A percentile compares a stretch with the other conserved stretches of the same genome.
phyloP scores from a whole-genome alignment of 2,329 filamentous ascomycete species.

The Colletotrichum kahawae region DNA sequence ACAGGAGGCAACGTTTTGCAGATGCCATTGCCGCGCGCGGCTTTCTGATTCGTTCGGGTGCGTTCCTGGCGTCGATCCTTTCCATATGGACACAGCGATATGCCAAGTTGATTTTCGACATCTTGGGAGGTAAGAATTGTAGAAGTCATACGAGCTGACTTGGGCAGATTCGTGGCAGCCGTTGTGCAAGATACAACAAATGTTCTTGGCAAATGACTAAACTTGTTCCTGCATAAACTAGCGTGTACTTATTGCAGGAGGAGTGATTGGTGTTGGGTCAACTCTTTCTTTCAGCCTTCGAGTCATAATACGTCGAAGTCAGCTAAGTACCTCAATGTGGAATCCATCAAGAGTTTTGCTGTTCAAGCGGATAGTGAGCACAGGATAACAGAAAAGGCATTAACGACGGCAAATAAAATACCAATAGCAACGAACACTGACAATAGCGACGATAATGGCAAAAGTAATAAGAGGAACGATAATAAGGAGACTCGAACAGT shows the following conservation, averaged over 20 bases:
- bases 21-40: neutral
- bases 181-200: neutral
- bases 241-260: neutral
- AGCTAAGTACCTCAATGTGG: too few species aligned
- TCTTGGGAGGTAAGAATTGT: neutral
- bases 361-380: too few species aligned
- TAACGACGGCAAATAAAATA: too few species aligned
- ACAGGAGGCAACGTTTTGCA: neutral
- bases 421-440: too few species aligned
- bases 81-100: neutral
- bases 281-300: neutral
- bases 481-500: too few species aligned
- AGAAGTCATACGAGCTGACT: neutral
- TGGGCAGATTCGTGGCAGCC: neutral
- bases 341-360: too few species aligned
- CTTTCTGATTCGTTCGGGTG: neutral
- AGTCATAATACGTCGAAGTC: neutral
- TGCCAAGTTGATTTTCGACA: neutral
- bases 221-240: neutral
- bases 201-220: neutral
- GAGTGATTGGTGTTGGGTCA: too few species aligned
- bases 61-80: neutral
- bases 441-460: too few species aligned
- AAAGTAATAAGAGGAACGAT: too few species aligned
- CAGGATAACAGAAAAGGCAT: too few species aligned